A percentile compares a stretch with the other conserved stretches of the same genome.
phyloP scores from a whole-genome alignment of 2,329 filamentous ascomycete species.

The Leptosphaerulina australis region DNA sequence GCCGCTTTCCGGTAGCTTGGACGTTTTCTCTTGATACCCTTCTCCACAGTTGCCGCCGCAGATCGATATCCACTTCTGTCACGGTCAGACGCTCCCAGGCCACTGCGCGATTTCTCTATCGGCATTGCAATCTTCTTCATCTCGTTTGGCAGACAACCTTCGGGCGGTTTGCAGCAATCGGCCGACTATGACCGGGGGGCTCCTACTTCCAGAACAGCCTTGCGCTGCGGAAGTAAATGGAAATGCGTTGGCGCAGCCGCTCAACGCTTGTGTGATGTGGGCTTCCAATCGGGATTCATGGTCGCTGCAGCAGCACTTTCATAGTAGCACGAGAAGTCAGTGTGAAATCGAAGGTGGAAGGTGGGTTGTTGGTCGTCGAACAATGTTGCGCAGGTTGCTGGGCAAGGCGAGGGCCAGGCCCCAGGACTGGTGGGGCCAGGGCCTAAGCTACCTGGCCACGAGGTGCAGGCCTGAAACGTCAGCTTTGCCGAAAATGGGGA shows the following conservation, averaged over 20 bases:
- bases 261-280: conserved; percentile 16
- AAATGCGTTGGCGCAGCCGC: conserved; percentile 15
- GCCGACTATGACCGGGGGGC: conserved; percentile 16
- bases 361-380: conserved; percentile 17
- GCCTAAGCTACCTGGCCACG: conserved; percentile 11
- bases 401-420: conserved; percentile 15
- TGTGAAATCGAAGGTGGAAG: conserved; percentile 14
- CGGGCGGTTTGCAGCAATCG: conserved; percentile 12
- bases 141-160: conserved; percentile 5
- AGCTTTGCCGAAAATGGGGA: conserved; percentile 9
- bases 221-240: neutral
- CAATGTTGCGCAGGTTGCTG: conserved; percentile 9
- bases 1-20: conserved; percentile 42
- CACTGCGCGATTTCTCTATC: conserved; percentile 36
- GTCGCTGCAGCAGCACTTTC: conserved; percentile 14
- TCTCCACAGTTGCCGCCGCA: conserved; percentile 21
- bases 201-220: conserved; percentile 7
- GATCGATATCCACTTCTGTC: conserved; percentile 22
- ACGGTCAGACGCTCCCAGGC: conserved; percentile 26
- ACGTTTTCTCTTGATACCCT: conserved; percentile 35
- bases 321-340: conserved; percentile 12
- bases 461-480: conserved; percentile 16
- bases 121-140: conserved; percentile 21
- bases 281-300: conserved; percentile 13
- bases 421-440: neutral